Conservation (phyloP, 1,284 basidiomycete species). For the Coniferiporia weirii region DNA sequence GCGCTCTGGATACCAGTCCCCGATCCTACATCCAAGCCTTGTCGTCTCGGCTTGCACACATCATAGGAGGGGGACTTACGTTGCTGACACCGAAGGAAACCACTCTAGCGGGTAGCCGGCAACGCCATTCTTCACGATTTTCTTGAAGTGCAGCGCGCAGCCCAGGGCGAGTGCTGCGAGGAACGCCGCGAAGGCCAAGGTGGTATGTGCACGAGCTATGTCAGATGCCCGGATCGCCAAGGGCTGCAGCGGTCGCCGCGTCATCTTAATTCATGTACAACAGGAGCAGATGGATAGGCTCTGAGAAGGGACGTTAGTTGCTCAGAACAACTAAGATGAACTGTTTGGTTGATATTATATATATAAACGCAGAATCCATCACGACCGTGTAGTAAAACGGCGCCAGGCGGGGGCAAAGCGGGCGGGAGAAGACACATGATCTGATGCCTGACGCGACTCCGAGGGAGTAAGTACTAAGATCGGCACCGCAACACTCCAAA, state of each 20-base stretch:
- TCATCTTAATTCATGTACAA: neutral
- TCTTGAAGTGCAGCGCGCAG: conserved; percentile 72
- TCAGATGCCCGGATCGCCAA: conserved; percentile 42
- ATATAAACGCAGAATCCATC: neutral
- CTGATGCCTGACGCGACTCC: too few species aligned
- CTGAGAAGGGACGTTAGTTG: too few species aligned
- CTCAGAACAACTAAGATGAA: too few species aligned
- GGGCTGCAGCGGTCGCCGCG: neutral
- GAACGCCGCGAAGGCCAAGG: conserved; percentile 70
- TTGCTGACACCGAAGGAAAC: conserved; percentile 91
- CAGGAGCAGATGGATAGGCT: neutral
- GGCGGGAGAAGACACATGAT: too few species aligned
- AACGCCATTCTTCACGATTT: conserved; percentile 86
- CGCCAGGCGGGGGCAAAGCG: neutral
- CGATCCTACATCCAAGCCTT: conserved; percentile 49
- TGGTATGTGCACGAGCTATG: conserved; percentile 64
- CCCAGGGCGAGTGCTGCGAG: conserved; percentile 63
- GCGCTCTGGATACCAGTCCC: conserved; percentile 89
- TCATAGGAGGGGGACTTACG: conserved; percentile 45
- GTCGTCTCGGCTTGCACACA: neutral
- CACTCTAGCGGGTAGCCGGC: conserved; percentile 86
- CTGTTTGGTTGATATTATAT: too few species aligned
- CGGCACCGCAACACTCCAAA: too few species aligned
- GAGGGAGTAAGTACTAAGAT: too few species aligned
- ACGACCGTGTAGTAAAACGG: neutral